These are phyloP conservation scores for Penicilliopsis zonata DNA, from an alignment of 495 filamentous ascomycete genomes.

Conservation along the genomic window DNA sequence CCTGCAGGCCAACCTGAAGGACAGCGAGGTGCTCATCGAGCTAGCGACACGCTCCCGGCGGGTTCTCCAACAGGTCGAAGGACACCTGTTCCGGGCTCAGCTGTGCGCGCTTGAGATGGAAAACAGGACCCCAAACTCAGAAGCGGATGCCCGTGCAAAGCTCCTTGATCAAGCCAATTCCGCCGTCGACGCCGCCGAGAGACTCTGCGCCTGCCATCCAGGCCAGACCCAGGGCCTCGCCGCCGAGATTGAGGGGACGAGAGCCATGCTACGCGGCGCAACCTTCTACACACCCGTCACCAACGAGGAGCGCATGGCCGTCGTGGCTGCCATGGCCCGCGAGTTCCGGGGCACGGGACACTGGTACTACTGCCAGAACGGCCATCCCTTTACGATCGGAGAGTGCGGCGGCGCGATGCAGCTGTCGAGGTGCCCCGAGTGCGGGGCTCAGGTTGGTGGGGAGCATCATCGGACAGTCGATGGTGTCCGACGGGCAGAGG, in stretches of 20 bases:
- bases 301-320: constrained; percentile 31
- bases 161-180: constrained; percentile 4
- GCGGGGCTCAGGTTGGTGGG: constrained; percentile 49
- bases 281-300: constrained; percentile 33
- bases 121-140: constrained; percentile 1
- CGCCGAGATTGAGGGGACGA: constrained; percentile 13
- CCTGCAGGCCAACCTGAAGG: constrained; percentile 22
- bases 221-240: constrained; percentile 16
- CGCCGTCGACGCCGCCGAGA: constrained; percentile 11
- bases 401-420: constrained; percentile 65
- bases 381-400: constrained; percentile 61
- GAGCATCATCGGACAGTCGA: constrained; percentile 34
- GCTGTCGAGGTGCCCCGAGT: constrained; percentile 51
- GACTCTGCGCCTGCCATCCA: constrained; percentile 12
- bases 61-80: constrained; percentile 15
- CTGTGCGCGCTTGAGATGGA: constrained; percentile 26
- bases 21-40: constrained; percentile 10
- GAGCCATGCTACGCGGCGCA: constrained; percentile 19
- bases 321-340: constrained; percentile 37
- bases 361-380: constrained; percentile 59
- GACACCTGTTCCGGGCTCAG: constrained; percentile 20
- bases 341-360: constrained; percentile 46
- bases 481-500: constrained; percentile 38
- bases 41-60: constrained; percentile 6
- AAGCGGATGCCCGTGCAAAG: constrained; percentile 1